Percentiles rank a stretch among this genome's conserved stretches.
These are phyloP conservation scores for Emmonsiellopsis sp. DNA, from an alignment of 2,329 filamentous ascomycete genomes.

Conservation along the genomic window DNA sequence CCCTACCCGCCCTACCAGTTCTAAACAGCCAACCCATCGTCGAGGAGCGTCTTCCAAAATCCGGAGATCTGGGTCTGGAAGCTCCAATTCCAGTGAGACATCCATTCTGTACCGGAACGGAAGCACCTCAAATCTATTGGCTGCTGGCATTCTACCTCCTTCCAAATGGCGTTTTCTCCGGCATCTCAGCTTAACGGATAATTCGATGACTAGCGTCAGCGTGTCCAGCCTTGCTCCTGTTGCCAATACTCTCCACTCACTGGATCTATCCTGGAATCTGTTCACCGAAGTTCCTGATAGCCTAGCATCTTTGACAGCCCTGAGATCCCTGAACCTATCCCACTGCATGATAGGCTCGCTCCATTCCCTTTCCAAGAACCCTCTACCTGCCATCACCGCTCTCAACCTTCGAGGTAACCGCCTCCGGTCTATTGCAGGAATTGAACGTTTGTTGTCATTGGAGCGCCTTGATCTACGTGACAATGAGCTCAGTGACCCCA, in stretches of 20 bases:
- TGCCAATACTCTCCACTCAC: slow-evolving; percentile 77
- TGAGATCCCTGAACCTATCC: slow-evolving; percentile 88
- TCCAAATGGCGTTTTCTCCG: slow-evolving; percentile 93
- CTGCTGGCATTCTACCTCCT: slow-evolving; percentile 62
- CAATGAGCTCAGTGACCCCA: slow-evolving; percentile 83
- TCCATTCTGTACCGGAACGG: slow-evolving; percentile 46
- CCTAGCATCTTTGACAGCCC: slow-evolving; percentile 70
- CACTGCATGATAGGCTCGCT: slow-evolving; percentile 97
- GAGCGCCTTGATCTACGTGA: slow-evolving; percentile 87
- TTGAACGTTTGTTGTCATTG: slow-evolving; percentile 79
- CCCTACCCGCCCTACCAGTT: slow-evolving; percentile 65
- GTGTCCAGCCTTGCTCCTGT: slow-evolving; percentile 69
- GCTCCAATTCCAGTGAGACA: slow-evolving; percentile 69
- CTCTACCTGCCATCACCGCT: slow-evolving; percentile 85
- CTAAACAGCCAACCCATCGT: slow-evolving; percentile 61
- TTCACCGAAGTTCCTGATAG: slow-evolving; percentile 93
- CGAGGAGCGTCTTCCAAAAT: slow-evolving; percentile 64
- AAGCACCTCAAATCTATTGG: slow-evolving; percentile 70
- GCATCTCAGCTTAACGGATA: slow-evolving; percentile 86
- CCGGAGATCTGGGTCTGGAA: slow-evolving; percentile 79
- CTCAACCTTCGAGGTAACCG: slow-evolving; percentile 86
- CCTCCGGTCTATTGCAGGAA: slow-evolving; percentile 74
- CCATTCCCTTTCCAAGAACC: slow-evolving; percentile 74
- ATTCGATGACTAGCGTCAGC: slow-evolving; percentile 73
- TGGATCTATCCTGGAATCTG: slow-evolving; percentile 86